phyloP scores from a whole-genome alignment of 345 rosid genomes.

The Salix exigua region DNA sequence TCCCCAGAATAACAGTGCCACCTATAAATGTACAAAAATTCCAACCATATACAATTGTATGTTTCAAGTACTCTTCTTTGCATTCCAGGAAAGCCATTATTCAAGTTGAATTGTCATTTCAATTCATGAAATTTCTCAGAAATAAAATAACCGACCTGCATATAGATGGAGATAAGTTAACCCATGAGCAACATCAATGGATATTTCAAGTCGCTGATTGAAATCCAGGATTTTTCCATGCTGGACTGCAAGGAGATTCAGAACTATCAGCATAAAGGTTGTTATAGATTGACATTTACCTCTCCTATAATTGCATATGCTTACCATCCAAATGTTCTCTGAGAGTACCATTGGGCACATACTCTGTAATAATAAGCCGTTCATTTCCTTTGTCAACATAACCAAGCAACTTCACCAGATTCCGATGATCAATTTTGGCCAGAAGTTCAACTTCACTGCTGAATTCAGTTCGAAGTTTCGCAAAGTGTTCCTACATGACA shows the following conservation, averaged over 20 bases:
- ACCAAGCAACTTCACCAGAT: conserved; percentile 86
- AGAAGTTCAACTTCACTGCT: conserved; percentile 92
- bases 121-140: not conserved
- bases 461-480: conserved; percentile 64
- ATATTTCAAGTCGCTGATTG: conserved; percentile 85
- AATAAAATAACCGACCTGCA: conserved; percentile 44
- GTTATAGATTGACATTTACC: conserved; percentile 1
- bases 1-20: not conserved
- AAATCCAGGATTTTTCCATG: conserved; percentile 71
- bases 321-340: conserved; percentile 96
- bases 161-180: conserved; percentile 86
- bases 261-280: conserved; percentile 1
- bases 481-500: conserved; percentile 61
- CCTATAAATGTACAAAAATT: not conserved
- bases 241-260: conserved; percentile 40
- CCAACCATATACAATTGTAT: not conserved
- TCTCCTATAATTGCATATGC: conserved; percentile 9
- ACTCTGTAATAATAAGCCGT: conserved; percentile 90
- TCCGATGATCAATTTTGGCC: conserved; percentile 85
- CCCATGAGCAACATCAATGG: conserved; percentile 94
- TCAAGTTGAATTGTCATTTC: not conserved
- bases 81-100: not conserved
- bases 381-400: conserved; percentile 77
- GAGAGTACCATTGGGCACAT: conserved; percentile 84
- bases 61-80: not conserved